Base-by-base conservation (phyloP, 1,139 yeast species). In the Yamadazyma conglobata region DNA sequence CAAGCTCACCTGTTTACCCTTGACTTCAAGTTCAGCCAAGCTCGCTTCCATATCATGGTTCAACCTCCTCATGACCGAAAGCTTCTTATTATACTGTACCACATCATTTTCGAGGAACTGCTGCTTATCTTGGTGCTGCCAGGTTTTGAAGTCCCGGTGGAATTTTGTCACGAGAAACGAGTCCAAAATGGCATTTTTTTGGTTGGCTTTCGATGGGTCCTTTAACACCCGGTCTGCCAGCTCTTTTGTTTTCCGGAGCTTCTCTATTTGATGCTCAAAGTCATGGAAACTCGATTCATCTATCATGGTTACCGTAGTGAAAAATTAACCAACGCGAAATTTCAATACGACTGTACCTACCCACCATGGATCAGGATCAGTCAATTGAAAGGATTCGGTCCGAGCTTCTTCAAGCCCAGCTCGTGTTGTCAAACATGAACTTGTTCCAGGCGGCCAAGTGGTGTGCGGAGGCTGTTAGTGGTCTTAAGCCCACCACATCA, bases 401-500 rank as follows among this genome's bases (percentile, higher is more conserved):
- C n/a, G 37, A 40, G 5, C 26, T 42, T 6, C 13, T 40, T 2
- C 19, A 28, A 13, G 42, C 46, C 5, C 38, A 42, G 22, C 14
- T 35, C 19, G 39, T 43, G 15, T 51, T 68, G 10, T 37, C 59
- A 6, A 52, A 60, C 20, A 58, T 83, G 40, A 73, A 80, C 41
- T 60, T 85, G 10, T 70, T 69, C 47, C 82, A 80, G 35, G 77
- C 87, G 0, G 72, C 91, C 6, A 86, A 85, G 63, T 86, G 95
- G 95, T 68, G 67, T 33, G 80, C 87, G 2, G 95, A 87, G 49
- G 94, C 94, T 0, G 61, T 85, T 19, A 73, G 71, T 49, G 73
- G 73, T 1, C 45, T 68, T 15, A 25, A 44, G 16, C 6, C 12
- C 14, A 10, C 36, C 3, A 10, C 24, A 4, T 19, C 24, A 10